Percentiles rank a stretch among this genome's conserved stretches.
These are phyloP conservation scores for Pichia sp. DNA, from an alignment of 1,139 yeast genomes.

Conservation along the genomic window DNA sequence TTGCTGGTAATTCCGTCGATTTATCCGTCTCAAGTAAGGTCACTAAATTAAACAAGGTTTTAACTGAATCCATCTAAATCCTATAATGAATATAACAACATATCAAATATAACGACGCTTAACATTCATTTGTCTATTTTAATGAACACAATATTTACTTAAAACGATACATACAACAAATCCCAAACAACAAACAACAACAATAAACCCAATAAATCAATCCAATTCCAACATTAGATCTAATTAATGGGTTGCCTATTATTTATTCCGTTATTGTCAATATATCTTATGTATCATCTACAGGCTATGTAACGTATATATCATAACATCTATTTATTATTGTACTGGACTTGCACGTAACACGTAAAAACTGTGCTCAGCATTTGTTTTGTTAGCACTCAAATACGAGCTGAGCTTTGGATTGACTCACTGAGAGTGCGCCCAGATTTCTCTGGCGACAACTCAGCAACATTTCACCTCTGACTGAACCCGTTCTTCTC, in stretches of 20 bases:
- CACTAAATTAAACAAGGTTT: constrained; percentile 83
- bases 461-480: no score
- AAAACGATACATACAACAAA: no score
- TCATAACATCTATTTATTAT: constrained; percentile 4
- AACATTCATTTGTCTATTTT: not conserved
- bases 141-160: no score
- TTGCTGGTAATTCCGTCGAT: constrained; percentile 97
- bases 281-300: constrained; percentile 2
- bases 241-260: not conserved
- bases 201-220: not conserved
- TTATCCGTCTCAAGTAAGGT: constrained; percentile 84
- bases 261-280: constrained; percentile 3
- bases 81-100: no score
- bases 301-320: not conserved
- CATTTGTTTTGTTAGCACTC: no score
- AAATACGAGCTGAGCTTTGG: no score
- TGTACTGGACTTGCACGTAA: no score
- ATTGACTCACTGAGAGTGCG: no score
- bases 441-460: no score
- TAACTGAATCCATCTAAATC: constrained; percentile 80
- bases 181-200: not conserved
- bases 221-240: no score
- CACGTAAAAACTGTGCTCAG: no score
- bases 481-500: no score
- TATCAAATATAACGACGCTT: not conserved